Percentiles rank a stretch among this genome's conserved stretches.
phyloP scores from a whole-genome alignment of 805 yeast species.

The Lachancea fermentati region DNA sequence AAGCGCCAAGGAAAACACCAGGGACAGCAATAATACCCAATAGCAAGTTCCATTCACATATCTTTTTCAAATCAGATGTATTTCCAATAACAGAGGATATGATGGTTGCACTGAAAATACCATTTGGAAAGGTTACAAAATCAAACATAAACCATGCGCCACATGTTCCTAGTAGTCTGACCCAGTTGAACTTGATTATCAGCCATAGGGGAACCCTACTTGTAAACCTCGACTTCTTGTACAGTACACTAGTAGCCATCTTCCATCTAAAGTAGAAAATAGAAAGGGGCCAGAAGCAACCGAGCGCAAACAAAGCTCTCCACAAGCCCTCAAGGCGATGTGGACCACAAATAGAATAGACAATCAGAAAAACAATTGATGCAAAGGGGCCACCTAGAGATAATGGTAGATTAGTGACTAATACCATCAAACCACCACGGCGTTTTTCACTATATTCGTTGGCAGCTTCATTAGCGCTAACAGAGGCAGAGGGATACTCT shows the following conservation, averaged over 20 bases:
- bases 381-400: conserved; percentile 80
- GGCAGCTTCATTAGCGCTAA: conserved; percentile 67
- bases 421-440: conserved; percentile 59
- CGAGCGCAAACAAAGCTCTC: conserved; percentile 65
- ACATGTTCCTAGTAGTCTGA: conserved; percentile 60
- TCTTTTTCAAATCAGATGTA: conserved; percentile 41
- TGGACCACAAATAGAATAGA: conserved; percentile 50
- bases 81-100: conserved; percentile 46
- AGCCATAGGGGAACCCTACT: conserved; percentile 52
- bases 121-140: conserved; percentile 76
- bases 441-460: conserved; percentile 53
- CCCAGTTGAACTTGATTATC: conserved; percentile 64
- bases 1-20: conserved; percentile 68
- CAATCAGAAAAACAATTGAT: conserved; percentile 59
- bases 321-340: conserved; percentile 48
- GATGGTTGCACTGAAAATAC: conserved; percentile 59
- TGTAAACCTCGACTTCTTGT: conserved; percentile 58
- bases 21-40: conserved; percentile 64
- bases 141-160: conserved; percentile 78
- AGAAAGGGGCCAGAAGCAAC: conserved; percentile 62
- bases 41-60: conserved; percentile 70
- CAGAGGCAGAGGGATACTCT: conserved; percentile 66
- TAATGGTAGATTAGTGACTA: conserved; percentile 69
- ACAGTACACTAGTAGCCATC: conserved; percentile 62
- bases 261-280: conserved; percentile 68